Evolutionary conservation across 805 yeast species (phyloP), one percentile per base, ranked within the genome.

Genomic region (Spathaspora girioi): DNA sequence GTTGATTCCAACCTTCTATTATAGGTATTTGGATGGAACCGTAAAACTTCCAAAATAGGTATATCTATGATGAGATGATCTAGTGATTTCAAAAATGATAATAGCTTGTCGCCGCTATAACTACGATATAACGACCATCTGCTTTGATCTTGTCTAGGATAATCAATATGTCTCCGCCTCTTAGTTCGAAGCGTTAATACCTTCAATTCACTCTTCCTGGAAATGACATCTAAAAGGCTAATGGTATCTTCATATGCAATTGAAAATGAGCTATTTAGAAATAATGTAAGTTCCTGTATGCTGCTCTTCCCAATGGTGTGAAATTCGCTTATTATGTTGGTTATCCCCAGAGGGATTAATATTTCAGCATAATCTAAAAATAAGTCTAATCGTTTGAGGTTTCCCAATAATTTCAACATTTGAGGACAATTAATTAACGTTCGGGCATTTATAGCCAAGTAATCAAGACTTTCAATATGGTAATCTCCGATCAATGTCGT

Each of bases 371-470:
- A 51, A 23, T 51, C 50, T 17, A 51, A 38, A 11, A 46, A 31
- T 19, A 51, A 51, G 42, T 49, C 52, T 29, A 51, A 43, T 19
- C 54, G 38, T 6, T 11, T 29, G 8, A 51, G 18, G 1, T 40
- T 29, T 6, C 4, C 11, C 3, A 45, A 2, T 6, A 20, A n/a
- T n/a, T 26, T 17, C 17, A 48, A 32, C 18, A 51, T 32, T 10
- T 26, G 18, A 5, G 35, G 15, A 14, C 42, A 14, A 32, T 46
- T 46, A 6, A 38, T 45, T 5, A 54, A 50, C 40, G 56, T 54
- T 1, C 56, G 32, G 9, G 63, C 49, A 51, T 59, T 60, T 10
- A 65, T 48, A 7, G 65, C 52, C 18, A 67, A 52, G 11, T 50
- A 44, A n/a, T 43, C 31, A 3, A 61, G 47, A 2, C 48, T 32